These are phyloP conservation scores for Fusarium sp. DNA, from an alignment of 2,329 filamentous ascomycete genomes.

Conservation along the genomic window DNA sequence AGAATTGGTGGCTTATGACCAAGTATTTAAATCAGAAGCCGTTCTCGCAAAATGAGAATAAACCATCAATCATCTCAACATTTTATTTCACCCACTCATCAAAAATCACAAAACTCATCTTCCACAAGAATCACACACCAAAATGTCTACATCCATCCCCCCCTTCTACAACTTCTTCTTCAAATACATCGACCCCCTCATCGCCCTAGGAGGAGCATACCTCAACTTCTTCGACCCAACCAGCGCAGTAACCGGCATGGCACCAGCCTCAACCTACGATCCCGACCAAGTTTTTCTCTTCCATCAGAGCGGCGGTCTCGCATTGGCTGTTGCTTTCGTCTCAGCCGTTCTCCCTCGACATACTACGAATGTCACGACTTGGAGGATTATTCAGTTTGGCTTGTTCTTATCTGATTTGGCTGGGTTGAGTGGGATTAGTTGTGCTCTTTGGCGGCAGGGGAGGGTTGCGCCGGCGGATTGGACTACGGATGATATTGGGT, in stretches of 20 bases:
- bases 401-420: constrained; percentile 15
- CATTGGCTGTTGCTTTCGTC: constrained; percentile 7
- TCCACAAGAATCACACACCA: background rate
- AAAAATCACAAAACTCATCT: background rate
- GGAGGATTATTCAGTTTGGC: constrained; percentile 16
- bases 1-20: background rate
- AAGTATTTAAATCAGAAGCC: background rate
- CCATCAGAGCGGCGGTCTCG: constrained; percentile 20
- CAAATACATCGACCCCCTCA: constrained; percentile 11
- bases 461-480: background rate
- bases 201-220: constrained; percentile 17
- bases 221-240: constrained; percentile 14
- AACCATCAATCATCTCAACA: background rate
- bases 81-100: background rate
- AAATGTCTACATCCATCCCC: background rate
- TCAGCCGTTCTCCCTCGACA: constrained; percentile 7
- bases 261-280: constrained; percentile 12
- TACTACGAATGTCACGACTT: constrained; percentile 3
- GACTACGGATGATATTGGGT: constrained; percentile 16
- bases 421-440: constrained; percentile 7
- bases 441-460: constrained; percentile 4
- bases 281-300: constrained; percentile 19
- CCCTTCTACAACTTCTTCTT: constrained; percentile 18
- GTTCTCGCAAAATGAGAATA: background rate
- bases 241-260: constrained; percentile 16